phyloP scores from a whole-genome alignment of 495 filamentous ascomycete species.

The Penicillium alfredii region DNA sequence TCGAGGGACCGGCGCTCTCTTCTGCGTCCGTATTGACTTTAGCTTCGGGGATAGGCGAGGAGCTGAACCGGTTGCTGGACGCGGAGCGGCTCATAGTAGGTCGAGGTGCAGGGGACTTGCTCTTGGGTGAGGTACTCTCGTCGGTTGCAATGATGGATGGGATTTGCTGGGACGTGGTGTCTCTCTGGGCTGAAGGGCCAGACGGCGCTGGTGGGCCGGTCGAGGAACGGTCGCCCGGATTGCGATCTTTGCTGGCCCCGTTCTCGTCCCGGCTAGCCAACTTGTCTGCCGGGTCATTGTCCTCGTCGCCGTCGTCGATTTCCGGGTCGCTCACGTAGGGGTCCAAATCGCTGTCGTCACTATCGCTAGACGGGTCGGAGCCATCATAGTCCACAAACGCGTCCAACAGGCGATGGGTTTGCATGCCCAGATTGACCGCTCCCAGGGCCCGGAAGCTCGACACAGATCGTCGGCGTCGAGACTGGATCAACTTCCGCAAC shows the following conservation, averaged over 20 bases:
- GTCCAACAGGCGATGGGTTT: conserved; percentile 64
- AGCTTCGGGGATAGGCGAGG: conserved; percentile 68
- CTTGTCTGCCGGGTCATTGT: conserved; percentile 12
- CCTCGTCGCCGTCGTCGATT: conserved; percentile 34
- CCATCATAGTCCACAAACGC: conserved; percentile 54
- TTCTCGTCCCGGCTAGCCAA: conserved; percentile 13
- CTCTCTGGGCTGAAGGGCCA: too few relatives aligned
- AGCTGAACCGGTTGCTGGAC: conserved; percentile 57
- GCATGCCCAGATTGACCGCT: conserved; percentile 65
- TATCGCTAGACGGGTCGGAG: conserved; percentile 42
- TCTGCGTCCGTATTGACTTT: conserved; percentile 49
- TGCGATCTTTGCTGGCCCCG: conserved; percentile 2
- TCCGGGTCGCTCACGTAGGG: conserved; percentile 31
- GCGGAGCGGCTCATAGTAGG: conserved; percentile 30
- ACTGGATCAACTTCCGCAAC: conserved; percentile 44
- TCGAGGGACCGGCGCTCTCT: conserved; percentile 62
- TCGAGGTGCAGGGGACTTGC: conserved; percentile 17
- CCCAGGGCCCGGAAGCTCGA: conserved; percentile 56
- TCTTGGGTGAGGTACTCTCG: conserved; percentile 38
- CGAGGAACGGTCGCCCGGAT: conserved; percentile 8
- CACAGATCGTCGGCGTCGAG: conserved; percentile 54
- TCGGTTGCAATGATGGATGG: conserved; percentile 45
- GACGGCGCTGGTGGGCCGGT: conserved; percentile 20
- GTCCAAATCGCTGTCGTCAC: conserved; percentile 40
- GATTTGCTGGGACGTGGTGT: conserved; percentile 16